These are phyloP conservation scores for Neofusicoccum ribis DNA, from an alignment of 2,329 filamentous ascomycete genomes.

Conservation along the genomic window DNA sequence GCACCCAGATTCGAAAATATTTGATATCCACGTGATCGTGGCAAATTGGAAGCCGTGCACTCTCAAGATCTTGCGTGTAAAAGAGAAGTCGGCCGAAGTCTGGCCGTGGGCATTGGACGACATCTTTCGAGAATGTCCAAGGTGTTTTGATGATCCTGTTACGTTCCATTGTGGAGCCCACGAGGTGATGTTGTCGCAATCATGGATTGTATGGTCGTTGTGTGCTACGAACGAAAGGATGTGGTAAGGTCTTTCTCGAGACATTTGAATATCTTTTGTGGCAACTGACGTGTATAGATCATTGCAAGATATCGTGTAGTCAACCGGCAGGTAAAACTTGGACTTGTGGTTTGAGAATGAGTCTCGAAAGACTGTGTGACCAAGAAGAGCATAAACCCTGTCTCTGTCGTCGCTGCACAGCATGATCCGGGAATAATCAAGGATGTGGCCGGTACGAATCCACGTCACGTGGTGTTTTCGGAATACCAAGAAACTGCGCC, in stretches of 20 bases:
- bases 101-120: not conserved
- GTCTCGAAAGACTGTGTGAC: not conserved
- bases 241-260: not conserved
- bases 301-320: not conserved
- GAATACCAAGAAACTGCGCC: no score
- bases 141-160: not conserved
- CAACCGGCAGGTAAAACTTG: not conserved
- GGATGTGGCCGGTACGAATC: no score
- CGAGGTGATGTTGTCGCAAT: not conserved
- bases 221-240: not conserved
- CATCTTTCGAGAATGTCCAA: no score
- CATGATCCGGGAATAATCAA: not conserved
- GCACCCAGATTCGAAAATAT: not conserved
- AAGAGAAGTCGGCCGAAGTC: not conserved
- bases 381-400: not conserved
- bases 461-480: no score
- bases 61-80: not conserved
- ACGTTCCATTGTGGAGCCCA: not conserved
- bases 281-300: not conserved
- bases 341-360: not conserved
- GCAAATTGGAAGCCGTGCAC: not conserved
- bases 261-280: not conserved
- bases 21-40: not conserved
- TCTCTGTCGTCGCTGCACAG: not conserved
- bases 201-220: not conserved